A percentile compares a stretch with the other conserved stretches of the same genome.
phyloP scores from a whole-genome alignment of 2,329 filamentous ascomycete genomes.

The Phaeosphaeria sp. region DNA sequence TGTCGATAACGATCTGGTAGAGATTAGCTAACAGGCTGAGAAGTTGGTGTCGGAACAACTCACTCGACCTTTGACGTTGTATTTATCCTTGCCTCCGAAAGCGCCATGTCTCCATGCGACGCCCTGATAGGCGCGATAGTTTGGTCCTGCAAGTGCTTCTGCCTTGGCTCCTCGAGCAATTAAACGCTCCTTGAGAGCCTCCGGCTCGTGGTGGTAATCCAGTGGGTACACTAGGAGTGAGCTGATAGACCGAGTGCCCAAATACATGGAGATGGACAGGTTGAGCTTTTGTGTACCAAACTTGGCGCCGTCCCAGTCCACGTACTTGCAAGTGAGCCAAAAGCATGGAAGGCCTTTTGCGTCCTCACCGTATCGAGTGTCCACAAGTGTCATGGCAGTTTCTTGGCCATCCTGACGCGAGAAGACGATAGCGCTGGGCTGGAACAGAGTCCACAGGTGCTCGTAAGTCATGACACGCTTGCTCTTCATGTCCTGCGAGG shows the following conservation, averaged over 20 bases:
- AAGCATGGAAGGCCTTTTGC: constrained; percentile 45
- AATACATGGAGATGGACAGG: constrained; percentile 34
- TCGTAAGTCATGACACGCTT: constrained; percentile 52
- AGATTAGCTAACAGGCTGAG: not conserved
- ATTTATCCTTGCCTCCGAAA: constrained; percentile 48
- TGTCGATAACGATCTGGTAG: constrained; percentile 58
- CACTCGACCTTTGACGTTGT: constrained; percentile 51
- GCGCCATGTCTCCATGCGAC: constrained; percentile 47
- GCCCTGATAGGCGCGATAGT: constrained; percentile 60
- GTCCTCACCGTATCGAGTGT: constrained; percentile 43
- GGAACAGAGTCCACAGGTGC: constrained; percentile 54
- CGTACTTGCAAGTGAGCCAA: constrained; percentile 44
- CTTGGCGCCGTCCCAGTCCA: constrained; percentile 47
- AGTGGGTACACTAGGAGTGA: constrained; percentile 54
- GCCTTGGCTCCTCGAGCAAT: constrained; percentile 55
- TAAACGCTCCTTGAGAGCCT: constrained; percentile 48
- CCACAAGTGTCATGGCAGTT: constrained; percentile 36
- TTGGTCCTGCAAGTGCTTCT: constrained; percentile 56
- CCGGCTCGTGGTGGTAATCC: constrained; percentile 51
- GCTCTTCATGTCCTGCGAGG: constrained; percentile 48
- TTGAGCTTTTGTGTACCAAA: constrained; percentile 42
- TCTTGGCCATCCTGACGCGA: constrained; percentile 48
- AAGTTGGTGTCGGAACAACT: not conserved
- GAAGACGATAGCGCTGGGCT: constrained; percentile 42
- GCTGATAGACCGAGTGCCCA: constrained; percentile 53